phyloP scores from a whole-genome alignment of 805 yeast species.

The Teunomyces tritomae region DNA sequence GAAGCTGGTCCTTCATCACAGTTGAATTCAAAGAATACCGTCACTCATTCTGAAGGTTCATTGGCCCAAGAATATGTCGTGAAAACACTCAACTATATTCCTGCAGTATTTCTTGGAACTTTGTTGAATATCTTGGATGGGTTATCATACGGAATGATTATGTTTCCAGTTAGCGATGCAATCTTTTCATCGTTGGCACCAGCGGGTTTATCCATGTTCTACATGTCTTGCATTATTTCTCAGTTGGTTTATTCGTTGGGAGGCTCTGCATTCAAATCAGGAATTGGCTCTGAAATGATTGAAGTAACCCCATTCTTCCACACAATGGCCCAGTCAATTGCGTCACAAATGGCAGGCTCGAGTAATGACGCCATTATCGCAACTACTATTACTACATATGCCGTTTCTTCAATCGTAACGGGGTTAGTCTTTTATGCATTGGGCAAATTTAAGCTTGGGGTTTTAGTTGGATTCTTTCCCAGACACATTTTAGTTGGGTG shows the following conservation, averaged over 20 bases:
- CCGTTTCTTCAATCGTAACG: constrained; percentile 78
- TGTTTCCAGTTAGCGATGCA: constrained; percentile 86
- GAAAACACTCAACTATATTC: constrained; percentile 51
- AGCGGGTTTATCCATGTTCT: constrained; percentile 90
- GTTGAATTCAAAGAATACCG: not conserved
- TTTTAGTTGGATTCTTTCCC: constrained; percentile 92
- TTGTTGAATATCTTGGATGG: constrained; percentile 88
- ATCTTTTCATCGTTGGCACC: constrained; percentile 78
- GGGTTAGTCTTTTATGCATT: constrained; percentile 75
- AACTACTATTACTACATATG: constrained; percentile 84
- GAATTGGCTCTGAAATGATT: constrained; percentile 98
- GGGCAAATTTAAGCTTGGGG: constrained; percentile 80
- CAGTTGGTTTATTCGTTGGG: constrained; percentile 88
- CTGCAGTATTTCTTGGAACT: constrained; percentile 84
- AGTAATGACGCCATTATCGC: constrained; percentile 59
- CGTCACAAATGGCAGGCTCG: constrained; percentile 46
- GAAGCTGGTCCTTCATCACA: constrained; percentile 6
- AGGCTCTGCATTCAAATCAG: constrained; percentile 83
- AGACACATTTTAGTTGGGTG: constrained; percentile 95
- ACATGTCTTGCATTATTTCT: constrained; percentile 84
- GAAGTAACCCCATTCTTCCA: constrained; percentile 99
- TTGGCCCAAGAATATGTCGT: constrained; percentile 6
- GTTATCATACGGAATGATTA: constrained; percentile 93
- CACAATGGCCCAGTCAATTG: constrained; percentile 79
- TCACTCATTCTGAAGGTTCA: not conserved